Evolutionary conservation across 2,329 filamentous ascomycete genomes (phyloP).

Genomic region (Colletotrichum viniferum): DNA sequence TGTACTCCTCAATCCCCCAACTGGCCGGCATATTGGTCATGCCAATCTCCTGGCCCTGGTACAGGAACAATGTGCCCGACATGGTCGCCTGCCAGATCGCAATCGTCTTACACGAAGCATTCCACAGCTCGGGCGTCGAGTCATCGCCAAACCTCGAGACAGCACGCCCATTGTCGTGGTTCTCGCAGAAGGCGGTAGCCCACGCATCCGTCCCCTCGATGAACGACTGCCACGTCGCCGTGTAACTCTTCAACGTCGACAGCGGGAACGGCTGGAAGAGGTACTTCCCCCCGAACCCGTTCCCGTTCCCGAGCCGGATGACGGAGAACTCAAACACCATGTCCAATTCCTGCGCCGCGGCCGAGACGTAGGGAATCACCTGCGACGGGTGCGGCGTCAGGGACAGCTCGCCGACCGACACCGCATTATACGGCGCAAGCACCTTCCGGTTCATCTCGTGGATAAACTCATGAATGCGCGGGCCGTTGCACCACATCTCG

Average conservation of each 20-base stretch:
- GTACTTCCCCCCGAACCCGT: conserved; percentile 48
- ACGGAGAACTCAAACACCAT: conserved; percentile 67
- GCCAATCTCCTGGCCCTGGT: conserved; percentile 66
- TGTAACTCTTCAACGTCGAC: conserved; percentile 46
- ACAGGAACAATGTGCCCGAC: conserved; percentile 60
- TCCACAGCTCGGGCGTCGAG: conserved; percentile 46
- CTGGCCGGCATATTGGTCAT: conserved; percentile 59
- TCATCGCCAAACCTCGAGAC: conserved; percentile 58
- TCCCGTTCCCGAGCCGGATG: conserved; percentile 58
- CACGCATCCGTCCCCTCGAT: conserved; percentile 56
- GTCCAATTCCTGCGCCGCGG: conserved; percentile 56
- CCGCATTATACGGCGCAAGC: conserved; percentile 58
- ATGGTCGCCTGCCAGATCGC: conserved; percentile 53
- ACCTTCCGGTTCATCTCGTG: conserved; percentile 60
- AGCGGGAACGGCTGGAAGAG: conserved; percentile 55
- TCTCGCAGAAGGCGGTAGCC: conserved; percentile 67
- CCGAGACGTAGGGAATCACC: conserved; percentile 60
- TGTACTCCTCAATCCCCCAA: conserved; percentile 58
- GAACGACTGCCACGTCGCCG: conserved; percentile 53
- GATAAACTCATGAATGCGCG: conserved; percentile 66
- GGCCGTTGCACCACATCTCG: conserved; percentile 63
- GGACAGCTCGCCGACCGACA: conserved; percentile 68
- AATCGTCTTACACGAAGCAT: conserved; percentile 55
- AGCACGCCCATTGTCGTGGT: conserved; percentile 66
- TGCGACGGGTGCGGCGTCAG: conserved; percentile 55